These are phyloP conservation scores for Nepenthes gracilis DNA, from an alignment of 148 eudicot genomes.

Conservation along the genomic window DNA sequence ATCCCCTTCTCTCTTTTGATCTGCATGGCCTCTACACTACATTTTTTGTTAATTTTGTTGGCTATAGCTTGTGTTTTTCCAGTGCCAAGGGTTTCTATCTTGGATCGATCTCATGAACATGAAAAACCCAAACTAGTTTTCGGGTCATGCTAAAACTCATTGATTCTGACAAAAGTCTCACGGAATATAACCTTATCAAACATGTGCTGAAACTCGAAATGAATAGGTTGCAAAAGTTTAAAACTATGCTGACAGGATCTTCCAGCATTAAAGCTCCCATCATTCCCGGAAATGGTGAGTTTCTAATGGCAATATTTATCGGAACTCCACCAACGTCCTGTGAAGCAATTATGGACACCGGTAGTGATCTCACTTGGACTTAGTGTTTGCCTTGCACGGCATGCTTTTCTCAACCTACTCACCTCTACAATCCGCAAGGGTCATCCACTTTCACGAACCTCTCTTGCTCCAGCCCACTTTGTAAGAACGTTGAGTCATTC, in stretches of 20 bases:
- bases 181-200: not conserved
- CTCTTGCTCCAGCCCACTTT: conserved; percentile 8
- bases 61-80: too few relatives aligned
- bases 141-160: not conserved
- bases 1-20: too few relatives aligned
- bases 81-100: too few relatives aligned
- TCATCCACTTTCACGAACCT: conserved; percentile 16
- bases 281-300: not conserved
- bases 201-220: not conserved
- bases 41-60: too few relatives aligned
- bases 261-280: not conserved
- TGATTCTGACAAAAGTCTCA: not conserved
- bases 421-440: conserved; percentile 27
- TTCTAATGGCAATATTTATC: not conserved
- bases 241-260: not conserved
- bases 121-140: not conserved
- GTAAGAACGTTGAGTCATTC: not conserved
- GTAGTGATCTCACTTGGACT: conserved; percentile 51
- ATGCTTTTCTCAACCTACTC: conserved; percentile 33
- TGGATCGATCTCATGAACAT: too few relatives aligned
- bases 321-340: not conserved
- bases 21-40: too few relatives aligned
- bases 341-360: conserved; percentile 19
- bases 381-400: conserved; percentile 39
- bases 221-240: not conserved